Evolutionary conservation across 2,329 filamentous ascomycete genomes (phyloP).

Genomic region (Penicillium occitanis): DNA sequence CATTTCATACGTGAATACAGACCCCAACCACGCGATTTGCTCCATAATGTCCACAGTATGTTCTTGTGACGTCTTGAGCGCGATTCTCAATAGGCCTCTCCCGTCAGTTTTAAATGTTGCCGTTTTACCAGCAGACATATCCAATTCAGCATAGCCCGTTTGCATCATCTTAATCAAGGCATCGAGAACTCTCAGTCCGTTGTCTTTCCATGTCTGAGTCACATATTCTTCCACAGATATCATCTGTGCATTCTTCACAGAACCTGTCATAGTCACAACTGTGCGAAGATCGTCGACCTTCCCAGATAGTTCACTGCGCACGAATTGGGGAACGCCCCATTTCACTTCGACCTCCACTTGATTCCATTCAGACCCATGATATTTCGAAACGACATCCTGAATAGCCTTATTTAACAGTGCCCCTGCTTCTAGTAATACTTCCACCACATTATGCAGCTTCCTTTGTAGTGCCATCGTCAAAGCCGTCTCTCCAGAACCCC

Average conservation of each 20-base stretch:
- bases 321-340: background rate
- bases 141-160: background rate
- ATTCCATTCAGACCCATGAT: background rate
- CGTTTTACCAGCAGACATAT: background rate
- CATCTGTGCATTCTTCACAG: background rate
- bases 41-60: background rate
- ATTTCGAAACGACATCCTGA: background rate
- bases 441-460: background rate
- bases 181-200: background rate
- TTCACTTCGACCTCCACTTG: background rate
- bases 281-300: background rate
- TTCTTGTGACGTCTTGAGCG: background rate
- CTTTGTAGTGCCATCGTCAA: background rate
- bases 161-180: background rate
- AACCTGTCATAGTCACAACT: background rate
- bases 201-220: background rate
- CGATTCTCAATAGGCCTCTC: background rate
- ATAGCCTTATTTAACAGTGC: background rate
- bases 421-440: background rate
- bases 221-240: slow-evolving; percentile 3
- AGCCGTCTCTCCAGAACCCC: background rate
- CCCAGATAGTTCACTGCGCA: background rate
- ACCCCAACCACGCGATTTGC: slow-evolving; percentile 10
- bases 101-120: too few relatives aligned
- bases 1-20: background rate